Evolutionary conservation across 164 flowering plant genomes (phyloP).

Genomic region (Aristolochia contorta): DNA sequence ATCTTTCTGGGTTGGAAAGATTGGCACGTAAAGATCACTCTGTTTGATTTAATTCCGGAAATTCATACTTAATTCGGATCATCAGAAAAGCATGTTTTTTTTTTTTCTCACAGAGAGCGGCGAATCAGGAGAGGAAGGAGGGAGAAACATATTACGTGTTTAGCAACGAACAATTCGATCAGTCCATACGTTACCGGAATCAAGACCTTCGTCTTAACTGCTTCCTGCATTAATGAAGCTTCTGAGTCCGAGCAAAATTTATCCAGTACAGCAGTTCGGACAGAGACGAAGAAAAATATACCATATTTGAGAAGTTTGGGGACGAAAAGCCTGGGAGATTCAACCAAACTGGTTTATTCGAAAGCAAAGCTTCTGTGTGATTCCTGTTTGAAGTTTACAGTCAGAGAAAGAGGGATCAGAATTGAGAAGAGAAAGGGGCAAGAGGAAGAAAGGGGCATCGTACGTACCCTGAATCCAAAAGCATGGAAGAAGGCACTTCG

Average conservation of each 20-base stretch:
- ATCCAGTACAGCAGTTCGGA: neutral
- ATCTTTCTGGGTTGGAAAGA: neutral
- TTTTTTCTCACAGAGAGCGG: neutral
- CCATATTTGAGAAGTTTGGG: conserved; percentile 24
- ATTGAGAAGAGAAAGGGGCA: neutral
- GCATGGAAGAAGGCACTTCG: conserved; percentile 29
- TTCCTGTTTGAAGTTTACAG: conserved; percentile 22
- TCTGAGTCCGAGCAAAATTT: neutral
- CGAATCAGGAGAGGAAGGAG: neutral
- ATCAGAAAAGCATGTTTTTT: conserved; percentile 1
- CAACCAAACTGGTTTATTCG: conserved; percentile 65
- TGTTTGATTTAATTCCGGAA: neutral
- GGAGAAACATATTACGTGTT: conserved; percentile 30
- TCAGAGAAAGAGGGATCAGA: neutral
- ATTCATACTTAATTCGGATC: neutral
- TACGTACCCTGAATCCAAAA: conserved; percentile 49
- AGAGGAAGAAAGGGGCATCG: neutral
- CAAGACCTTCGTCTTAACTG: conserved; percentile 41
- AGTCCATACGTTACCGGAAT: conserved; percentile 57
- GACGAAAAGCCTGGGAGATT: conserved; percentile 30
- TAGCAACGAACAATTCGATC: conserved; percentile 49
- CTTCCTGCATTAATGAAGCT: conserved; percentile 28
- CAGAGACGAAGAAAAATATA: neutral
- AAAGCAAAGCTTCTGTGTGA: conserved; percentile 44
- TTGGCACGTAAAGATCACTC: conserved; percentile 10